Percentiles rank a stretch among this genome's conserved stretches.
phyloP scores from a whole-genome alignment of 1,284 basidiomycete species.

The Lentinus polychrous region DNA sequence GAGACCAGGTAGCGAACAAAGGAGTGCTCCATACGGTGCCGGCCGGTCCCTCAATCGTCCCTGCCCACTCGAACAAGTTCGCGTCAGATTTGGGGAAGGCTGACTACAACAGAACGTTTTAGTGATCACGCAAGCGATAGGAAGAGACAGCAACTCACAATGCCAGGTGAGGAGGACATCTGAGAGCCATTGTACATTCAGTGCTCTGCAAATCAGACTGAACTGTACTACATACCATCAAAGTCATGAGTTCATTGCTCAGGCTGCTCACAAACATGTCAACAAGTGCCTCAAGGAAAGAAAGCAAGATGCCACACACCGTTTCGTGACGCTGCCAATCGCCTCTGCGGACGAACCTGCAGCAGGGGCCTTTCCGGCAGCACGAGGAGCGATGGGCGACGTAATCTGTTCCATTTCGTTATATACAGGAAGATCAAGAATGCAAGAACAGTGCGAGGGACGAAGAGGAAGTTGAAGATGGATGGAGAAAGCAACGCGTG shows the following conservation, averaged over 20 bases:
- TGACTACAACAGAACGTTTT: conserved; percentile 39
- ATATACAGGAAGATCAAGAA: not conserved
- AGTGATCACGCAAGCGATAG: not conserved
- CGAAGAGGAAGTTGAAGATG: conserved; percentile 9
- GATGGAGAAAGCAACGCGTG: conserved; percentile 3
- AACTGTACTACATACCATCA: conserved; percentile 54
- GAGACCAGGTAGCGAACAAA: conserved; percentile 4
- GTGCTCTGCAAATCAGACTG: not conserved
- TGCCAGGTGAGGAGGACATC: conserved; percentile 83
- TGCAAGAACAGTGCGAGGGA: conserved; percentile 4
- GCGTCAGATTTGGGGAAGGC: conserved; percentile 80
- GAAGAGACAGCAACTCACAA: conserved; percentile 40
- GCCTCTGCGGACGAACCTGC: conserved; percentile 45
- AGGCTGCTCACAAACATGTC: conserved; percentile 36
- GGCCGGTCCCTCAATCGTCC: conserved; percentile 73
- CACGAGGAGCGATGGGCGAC: conserved; percentile 50
- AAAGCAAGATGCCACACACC: conserved; percentile 32
- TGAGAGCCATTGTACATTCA: conserved; percentile 26
- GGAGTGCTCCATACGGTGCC: conserved; percentile 51
- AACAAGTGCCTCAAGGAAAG: conserved; percentile 4
- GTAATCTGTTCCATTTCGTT: conserved; percentile 65
- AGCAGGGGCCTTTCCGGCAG: conserved; percentile 46
- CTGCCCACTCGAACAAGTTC: conserved; percentile 79
- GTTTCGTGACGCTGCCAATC: conserved; percentile 74
- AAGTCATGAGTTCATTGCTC: conserved; percentile 75